phyloP scores from a whole-genome alignment of 306 rosid species.

The Adenanthera pavonina region DNA sequence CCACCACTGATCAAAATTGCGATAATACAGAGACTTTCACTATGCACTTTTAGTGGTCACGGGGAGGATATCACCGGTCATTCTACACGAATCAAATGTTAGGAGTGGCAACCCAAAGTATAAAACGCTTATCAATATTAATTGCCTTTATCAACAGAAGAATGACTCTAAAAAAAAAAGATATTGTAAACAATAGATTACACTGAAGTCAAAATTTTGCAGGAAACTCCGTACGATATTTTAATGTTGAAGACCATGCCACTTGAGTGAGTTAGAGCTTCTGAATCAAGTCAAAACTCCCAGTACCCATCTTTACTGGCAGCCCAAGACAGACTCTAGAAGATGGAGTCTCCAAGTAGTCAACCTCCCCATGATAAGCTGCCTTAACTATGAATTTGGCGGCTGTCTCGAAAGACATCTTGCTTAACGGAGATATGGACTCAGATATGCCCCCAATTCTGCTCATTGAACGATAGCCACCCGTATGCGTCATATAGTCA shows the following conservation, averaged over 20 bases:
- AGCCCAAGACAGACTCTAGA: conserved; percentile 88
- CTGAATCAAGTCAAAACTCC: conserved; percentile 78
- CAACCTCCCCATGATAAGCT: conserved; percentile 73
- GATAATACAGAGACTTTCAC: background rate
- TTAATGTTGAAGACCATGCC: background rate
- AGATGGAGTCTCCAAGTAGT: conserved; percentile 85
- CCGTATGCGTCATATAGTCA: conserved; percentile 78
- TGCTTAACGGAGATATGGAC: conserved; percentile 76
- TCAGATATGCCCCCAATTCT: conserved; percentile 69
- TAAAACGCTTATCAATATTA: conserved; percentile 1
- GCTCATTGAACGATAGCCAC: conserved; percentile 79
- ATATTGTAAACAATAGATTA: background rate
- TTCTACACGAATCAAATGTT: background rate
- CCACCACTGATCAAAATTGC: background rate
- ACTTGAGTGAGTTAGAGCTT: conserved; percentile 52
- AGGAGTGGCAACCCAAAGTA: conserved; percentile 7
- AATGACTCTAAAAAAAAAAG: background rate
- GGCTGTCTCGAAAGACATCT: conserved; percentile 87
- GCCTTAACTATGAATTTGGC: conserved; percentile 85
- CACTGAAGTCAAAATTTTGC: conserved; percentile 47
- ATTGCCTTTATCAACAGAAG: background rate
- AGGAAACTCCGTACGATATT: background rate
- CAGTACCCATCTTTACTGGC: conserved; percentile 88
- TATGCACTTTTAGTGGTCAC: background rate
- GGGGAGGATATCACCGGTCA: background rate